Evolutionary conservation across 441 rosid genomes (phyloP).

Genomic region (Daphne laureola): DNA sequence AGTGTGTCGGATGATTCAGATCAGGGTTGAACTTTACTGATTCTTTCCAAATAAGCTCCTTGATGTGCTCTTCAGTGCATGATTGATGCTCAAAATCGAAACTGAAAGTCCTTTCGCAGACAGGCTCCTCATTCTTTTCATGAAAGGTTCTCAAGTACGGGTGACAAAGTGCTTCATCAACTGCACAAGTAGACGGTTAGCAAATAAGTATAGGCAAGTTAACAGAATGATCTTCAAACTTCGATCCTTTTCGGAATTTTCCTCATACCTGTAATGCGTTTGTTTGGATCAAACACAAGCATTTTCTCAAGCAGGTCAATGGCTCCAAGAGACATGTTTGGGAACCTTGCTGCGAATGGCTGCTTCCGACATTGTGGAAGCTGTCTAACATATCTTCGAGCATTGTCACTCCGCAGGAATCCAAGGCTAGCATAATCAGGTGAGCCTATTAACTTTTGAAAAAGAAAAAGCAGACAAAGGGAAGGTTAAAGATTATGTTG

Average conservation of each 20-base stretch:
- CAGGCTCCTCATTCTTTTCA: conserved; percentile 53
- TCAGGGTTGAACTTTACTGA: conserved; percentile 60
- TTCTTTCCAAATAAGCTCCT: conserved; percentile 64
- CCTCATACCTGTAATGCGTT: conserved; percentile 57
- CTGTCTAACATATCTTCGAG: conserved; percentile 58
- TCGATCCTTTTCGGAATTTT: not conserved
- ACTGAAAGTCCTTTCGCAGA: conserved; percentile 48
- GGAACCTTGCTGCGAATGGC: conserved; percentile 46
- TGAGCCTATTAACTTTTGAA: conserved; percentile 58
- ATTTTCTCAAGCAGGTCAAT: conserved; percentile 63
- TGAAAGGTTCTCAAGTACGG: conserved; percentile 58
- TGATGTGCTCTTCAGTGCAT: conserved; percentile 61
- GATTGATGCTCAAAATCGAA: conserved; percentile 59
- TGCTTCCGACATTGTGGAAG: conserved; percentile 58
- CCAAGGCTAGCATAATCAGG: conserved; percentile 63
- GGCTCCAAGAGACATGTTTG: conserved; percentile 40
- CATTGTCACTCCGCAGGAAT: conserved; percentile 64
- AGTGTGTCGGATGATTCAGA: conserved; percentile 17
- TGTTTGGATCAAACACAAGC: conserved; percentile 68
- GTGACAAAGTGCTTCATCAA: conserved; percentile 55
- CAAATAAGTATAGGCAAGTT: not conserved
- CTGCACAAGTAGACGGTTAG: conserved; percentile 24
- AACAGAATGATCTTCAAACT: conserved; percentile 8
- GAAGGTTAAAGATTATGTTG: conserved; percentile 1
- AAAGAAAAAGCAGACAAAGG: conserved; percentile 10